Conservation (phyloP, 768 basidiomycete species). For the Rhizopogon rudus region DNA sequence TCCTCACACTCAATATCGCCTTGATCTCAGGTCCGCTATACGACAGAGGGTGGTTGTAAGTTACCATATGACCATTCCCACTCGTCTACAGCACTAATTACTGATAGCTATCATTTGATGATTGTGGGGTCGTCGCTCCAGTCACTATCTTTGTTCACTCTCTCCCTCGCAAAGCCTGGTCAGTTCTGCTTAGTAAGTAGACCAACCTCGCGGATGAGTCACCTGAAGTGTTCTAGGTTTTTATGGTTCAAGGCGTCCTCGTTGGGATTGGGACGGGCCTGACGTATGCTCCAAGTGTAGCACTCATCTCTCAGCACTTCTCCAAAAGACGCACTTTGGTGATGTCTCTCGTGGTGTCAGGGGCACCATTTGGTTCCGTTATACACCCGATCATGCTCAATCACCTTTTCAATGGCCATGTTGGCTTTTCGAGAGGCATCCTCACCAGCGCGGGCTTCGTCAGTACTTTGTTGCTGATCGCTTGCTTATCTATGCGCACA, state of each 20-base stretch:
- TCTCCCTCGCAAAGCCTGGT: constrained; percentile 18
- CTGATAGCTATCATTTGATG: not conserved
- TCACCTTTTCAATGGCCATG: constrained; percentile 29
- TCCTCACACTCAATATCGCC: constrained; percentile 24
- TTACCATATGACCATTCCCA: not conserved
- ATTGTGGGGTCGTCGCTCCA: constrained; percentile 11
- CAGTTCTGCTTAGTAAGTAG: constrained; percentile 20
- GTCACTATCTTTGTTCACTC: constrained; percentile 19
- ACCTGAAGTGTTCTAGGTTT: constrained; percentile 19
- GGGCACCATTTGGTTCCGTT: constrained; percentile 49
- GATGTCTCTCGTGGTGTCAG: constrained; percentile 41
- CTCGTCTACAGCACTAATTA: not conserved
- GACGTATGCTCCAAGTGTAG: constrained; percentile 38
- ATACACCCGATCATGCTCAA: constrained; percentile 61
- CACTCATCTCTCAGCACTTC: constrained; percentile 42
- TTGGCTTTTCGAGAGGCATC: constrained; percentile 40
- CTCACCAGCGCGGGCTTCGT: constrained; percentile 35
- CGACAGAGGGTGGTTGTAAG: constrained; percentile 27
- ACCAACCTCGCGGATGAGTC: no score
- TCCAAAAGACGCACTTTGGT: constrained; percentile 33
- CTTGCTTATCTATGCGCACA: constrained; percentile 34
- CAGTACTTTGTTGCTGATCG: constrained; percentile 30
- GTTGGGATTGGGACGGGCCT: constrained; percentile 38
- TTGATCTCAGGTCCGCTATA: constrained; percentile 25
- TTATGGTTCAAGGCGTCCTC: constrained; percentile 40